Base-by-base conservation (phyloP, 208 protist species). In the Crithidia sp. region DNA sequence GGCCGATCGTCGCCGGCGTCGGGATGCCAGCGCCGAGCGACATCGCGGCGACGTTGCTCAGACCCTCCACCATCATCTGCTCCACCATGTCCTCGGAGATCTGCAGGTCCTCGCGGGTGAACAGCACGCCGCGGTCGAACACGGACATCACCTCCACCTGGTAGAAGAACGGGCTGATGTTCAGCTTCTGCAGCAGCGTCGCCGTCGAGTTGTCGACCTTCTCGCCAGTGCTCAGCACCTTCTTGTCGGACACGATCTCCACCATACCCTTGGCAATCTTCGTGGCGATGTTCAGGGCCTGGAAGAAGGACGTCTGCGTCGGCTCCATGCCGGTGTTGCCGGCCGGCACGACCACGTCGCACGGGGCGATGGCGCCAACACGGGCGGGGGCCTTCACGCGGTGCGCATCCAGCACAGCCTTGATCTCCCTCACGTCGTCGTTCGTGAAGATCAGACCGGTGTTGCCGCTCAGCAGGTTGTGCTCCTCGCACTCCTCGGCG, bases 111-210 rank as follows among this genome's bases (percentile, higher is more conserved):
- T 87, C 84, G 72, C 94, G 82, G 49, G 85, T 80, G 91, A 98
- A 99, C 60, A 99, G 75, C 16, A 91, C 75, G 63, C 98, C 99
- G 75, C 91, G 81, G 76, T 99, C 98, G 91, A 98, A 99, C 68
- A 99, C 87, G 17, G 87, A 83, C 40, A 81, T 68, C 50, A 99
- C 79, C 54, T 95, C 84, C 0, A 99, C 84, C 82, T 98, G 97
- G 88, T 99, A 99, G 77, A 83, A 95, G 97, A 99, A 99, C 60
- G 99, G 99, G 75, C 95, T 98, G 75, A 99, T 99, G 90, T 98
- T 95, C 9, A 99, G 87, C 94, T 98, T 99, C 77, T 97, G 85
- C 43, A 99, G 90, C 10, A 99, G 94, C 52, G 93, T 87, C 12
- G 98, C 98, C 75, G 99, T 97, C 43, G 98, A 99, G 68, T 96